phyloP scores from a whole-genome alignment of 2,329 filamentous ascomycete genomes.

The Sporothrix luriei region DNA sequence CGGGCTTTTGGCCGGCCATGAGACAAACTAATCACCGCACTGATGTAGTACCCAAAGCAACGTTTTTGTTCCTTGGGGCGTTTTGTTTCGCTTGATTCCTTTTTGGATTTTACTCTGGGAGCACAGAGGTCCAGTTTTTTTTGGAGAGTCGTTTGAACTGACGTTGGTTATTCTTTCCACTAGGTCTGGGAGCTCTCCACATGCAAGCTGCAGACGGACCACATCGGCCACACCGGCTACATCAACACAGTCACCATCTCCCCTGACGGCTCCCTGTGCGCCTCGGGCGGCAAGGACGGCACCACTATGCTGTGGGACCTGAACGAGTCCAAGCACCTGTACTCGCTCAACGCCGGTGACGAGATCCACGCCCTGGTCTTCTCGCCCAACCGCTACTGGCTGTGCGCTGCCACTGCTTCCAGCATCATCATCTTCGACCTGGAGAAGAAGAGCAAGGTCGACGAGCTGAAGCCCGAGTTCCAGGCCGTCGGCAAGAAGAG shows the following conservation, averaged over 20 bases:
- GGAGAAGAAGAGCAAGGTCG: slow-evolving; percentile 99
- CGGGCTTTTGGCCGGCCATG: slow-evolving; percentile 73
- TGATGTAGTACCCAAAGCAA: slow-evolving; percentile 57
- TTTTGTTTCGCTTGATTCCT: slow-evolving; percentile 11
- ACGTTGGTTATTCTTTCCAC: not conserved
- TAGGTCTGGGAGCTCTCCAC: slow-evolving; percentile 99
- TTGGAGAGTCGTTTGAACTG: slow-evolving; percentile 9
- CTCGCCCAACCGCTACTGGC: slow-evolving; percentile 99
- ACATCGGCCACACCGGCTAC: slow-evolving; percentile 99
- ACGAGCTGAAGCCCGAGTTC: slow-evolving; percentile 99
- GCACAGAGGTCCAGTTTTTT: not conserved
- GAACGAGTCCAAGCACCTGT: slow-evolving; percentile 99
- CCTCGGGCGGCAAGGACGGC: slow-evolving; percentile 98
- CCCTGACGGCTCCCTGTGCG: slow-evolving; percentile 97
- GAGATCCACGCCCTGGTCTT: slow-evolving; percentile 99
- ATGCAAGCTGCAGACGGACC: slow-evolving; percentile 99
- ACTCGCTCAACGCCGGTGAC: slow-evolving; percentile 98
- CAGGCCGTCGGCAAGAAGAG: slow-evolving; percentile 96
- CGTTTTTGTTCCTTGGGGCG: slow-evolving; percentile 3
- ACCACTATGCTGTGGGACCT: slow-evolving; percentile 99
- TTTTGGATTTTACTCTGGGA: not conserved
- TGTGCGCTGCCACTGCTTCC: slow-evolving; percentile 95
- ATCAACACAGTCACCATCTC: slow-evolving; percentile 99
- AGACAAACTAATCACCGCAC: slow-evolving; percentile 81
- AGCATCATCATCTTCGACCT: slow-evolving; percentile 99